phyloP scores from a whole-genome alignment of 139 green algal genomes.

The Chlamydomonas urium region DNA sequence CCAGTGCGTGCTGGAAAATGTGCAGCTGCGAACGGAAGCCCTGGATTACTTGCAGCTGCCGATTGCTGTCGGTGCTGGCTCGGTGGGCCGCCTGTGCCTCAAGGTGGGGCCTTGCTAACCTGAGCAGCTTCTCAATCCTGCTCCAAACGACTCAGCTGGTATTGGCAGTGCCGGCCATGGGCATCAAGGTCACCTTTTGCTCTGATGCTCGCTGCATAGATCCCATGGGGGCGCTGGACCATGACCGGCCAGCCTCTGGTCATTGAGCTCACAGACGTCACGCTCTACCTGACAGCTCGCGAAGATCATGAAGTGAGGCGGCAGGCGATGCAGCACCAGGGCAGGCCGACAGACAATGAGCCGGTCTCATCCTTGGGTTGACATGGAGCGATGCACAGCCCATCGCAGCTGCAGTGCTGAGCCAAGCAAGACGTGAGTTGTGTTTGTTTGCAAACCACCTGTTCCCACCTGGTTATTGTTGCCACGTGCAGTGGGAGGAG shows the following conservation, averaged over 20 bases:
- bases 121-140: neutral
- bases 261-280: constrained; percentile 51
- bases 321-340: neutral
- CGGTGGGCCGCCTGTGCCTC: constrained; percentile 47
- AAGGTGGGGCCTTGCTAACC: constrained; percentile 30
- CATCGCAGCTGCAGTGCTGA: too few relatives aligned
- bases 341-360: too few relatives aligned
- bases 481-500: constrained; percentile 51
- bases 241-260: constrained; percentile 36
- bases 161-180: too few relatives aligned
- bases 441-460: too few relatives aligned
- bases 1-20: constrained; percentile 53
- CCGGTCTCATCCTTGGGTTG: too few relatives aligned
- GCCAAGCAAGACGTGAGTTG: too few relatives aligned
- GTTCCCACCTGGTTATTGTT: too few relatives aligned
- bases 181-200: too few relatives aligned
- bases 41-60: constrained; percentile 61
- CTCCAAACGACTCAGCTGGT: too few relatives aligned
- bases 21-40: constrained; percentile 46
- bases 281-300: constrained; percentile 27
- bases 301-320: constrained; percentile 47
- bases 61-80: constrained; percentile 45
- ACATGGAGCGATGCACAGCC: too few relatives aligned
- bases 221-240: constrained; percentile 56
- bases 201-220: constrained; percentile 25